phyloP scores from a whole-genome alignment of 2,329 filamentous ascomycete genomes.

The Alternaria triticimaculans region DNA sequence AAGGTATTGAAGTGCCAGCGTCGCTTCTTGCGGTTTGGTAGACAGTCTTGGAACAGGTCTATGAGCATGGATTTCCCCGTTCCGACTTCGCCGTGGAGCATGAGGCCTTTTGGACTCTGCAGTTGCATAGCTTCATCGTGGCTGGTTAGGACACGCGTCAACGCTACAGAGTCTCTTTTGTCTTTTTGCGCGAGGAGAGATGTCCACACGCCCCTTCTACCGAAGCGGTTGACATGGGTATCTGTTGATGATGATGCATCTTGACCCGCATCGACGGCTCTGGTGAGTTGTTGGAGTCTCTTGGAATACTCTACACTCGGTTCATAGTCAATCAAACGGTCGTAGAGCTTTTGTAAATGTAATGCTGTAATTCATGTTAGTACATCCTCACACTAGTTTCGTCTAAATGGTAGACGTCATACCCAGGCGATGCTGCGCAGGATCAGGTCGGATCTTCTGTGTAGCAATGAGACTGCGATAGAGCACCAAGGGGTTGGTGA shows the following conservation, averaged over 20 bases:
- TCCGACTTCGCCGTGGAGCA: constrained; percentile 82
- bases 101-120: constrained; percentile 74
- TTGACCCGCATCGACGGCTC: constrained; percentile 45
- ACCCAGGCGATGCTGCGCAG: constrained; percentile 71
- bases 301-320: constrained; percentile 73
- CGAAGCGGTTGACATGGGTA: constrained; percentile 27
- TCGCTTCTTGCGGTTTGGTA: constrained; percentile 75
- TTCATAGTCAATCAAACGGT: constrained; percentile 77
- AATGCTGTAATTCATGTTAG: constrained; percentile 58
- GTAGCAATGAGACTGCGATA: constrained; percentile 75
- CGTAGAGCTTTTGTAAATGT: constrained; percentile 78
- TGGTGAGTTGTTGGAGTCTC: constrained; percentile 67
- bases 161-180: constrained; percentile 61
- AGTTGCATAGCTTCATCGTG: constrained; percentile 75
- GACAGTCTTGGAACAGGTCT: constrained; percentile 77
- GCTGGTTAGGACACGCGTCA: constrained; percentile 72
- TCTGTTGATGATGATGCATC: constrained; percentile 37
- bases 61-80: constrained; percentile 87
- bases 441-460: constrained; percentile 71
- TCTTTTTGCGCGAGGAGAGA: constrained; percentile 62
- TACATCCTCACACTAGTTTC: constrained; percentile 20
- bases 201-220: constrained; percentile 60
- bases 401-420: constrained; percentile 44
- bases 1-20: constrained; percentile 87
- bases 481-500: constrained; percentile 75